Percentiles rank a stretch among this genome's conserved stretches.
These are phyloP conservation scores for Perkinsus chesapeaki DNA, from an alignment of 169 alveolate species.

Conservation along the genomic window DNA sequence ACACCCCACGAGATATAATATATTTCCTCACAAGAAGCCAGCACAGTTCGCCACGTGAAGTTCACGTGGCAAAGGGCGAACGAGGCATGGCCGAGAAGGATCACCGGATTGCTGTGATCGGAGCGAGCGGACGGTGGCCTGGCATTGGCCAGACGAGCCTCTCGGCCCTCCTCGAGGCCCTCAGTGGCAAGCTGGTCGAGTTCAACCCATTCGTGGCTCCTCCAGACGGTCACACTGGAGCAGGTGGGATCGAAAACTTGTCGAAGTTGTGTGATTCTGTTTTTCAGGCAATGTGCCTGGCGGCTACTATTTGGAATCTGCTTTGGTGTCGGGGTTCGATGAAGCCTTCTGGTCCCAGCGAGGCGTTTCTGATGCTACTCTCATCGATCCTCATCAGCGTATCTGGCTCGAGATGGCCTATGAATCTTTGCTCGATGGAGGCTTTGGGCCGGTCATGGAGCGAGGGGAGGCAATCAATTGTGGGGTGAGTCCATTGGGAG, in stretches of 20 bases:
- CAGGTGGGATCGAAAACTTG: not conserved
- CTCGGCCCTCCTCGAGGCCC: not conserved
- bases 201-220: not conserved
- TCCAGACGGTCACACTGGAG: not conserved
- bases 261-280: not conserved
- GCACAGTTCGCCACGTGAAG: not conserved
- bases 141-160: not conserved
- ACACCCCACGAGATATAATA: not conserved
- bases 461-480: not conserved
- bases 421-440: not conserved
- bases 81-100: not conserved
- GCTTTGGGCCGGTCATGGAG: not conserved
- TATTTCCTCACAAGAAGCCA: not conserved
- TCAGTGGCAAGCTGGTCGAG: not conserved
- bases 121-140: not conserved
- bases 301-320: not conserved
- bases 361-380: not conserved
- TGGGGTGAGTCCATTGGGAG: not conserved
- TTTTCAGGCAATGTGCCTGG: not conserved
- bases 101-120: not conserved
- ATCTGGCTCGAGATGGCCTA: conserved; percentile 1
- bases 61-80: not conserved
- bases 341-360: not conserved
- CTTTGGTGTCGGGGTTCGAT: not conserved
- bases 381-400: not conserved